These are phyloP conservation scores for Amphirosellinia nigrospora DNA, from an alignment of 495 filamentous ascomycete species.

Conservation along the genomic window DNA sequence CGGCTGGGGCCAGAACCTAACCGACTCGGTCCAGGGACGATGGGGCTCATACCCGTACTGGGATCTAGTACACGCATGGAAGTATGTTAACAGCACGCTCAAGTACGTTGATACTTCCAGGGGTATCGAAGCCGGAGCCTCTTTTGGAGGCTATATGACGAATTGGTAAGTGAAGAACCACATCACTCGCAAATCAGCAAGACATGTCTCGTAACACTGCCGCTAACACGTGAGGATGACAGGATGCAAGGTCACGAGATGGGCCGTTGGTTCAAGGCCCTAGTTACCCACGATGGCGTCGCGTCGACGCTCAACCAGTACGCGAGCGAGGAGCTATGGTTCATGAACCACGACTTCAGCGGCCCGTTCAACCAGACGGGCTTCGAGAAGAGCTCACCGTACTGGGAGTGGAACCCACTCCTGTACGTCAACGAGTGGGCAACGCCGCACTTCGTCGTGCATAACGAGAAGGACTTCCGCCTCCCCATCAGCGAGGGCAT, in stretches of 20 bases:
- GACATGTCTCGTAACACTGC: neutral
- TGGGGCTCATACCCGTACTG: slow-evolving; percentile 58
- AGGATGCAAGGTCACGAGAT: slow-evolving; percentile 62
- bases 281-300: slow-evolving; percentile 79
- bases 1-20: slow-evolving; percentile 72
- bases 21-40: slow-evolving; percentile 65
- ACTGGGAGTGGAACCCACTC: slow-evolving; percentile 73
- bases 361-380: slow-evolving; percentile 59
- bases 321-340: slow-evolving; percentile 74
- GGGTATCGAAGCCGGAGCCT: slow-evolving; percentile 71
- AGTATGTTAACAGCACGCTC: slow-evolving; percentile 62
- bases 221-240: slow-evolving; percentile 28
- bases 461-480: slow-evolving; percentile 76
- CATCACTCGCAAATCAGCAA: neutral
- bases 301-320: slow-evolving; percentile 69
- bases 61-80: slow-evolving; percentile 64
- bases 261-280: slow-evolving; percentile 71
- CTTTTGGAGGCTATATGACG: slow-evolving; percentile 71
- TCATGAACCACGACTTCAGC: slow-evolving; percentile 51
- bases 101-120: slow-evolving; percentile 70
- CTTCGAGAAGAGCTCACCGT: slow-evolving; percentile 65
- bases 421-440: slow-evolving; percentile 65
- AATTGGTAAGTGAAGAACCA: slow-evolving; percentile 36
- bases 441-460: slow-evolving; percentile 76
- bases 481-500: slow-evolving; percentile 72